phyloP scores from a whole-genome alignment of 768 basidiomycete species.

The Astraeus odoratus region DNA sequence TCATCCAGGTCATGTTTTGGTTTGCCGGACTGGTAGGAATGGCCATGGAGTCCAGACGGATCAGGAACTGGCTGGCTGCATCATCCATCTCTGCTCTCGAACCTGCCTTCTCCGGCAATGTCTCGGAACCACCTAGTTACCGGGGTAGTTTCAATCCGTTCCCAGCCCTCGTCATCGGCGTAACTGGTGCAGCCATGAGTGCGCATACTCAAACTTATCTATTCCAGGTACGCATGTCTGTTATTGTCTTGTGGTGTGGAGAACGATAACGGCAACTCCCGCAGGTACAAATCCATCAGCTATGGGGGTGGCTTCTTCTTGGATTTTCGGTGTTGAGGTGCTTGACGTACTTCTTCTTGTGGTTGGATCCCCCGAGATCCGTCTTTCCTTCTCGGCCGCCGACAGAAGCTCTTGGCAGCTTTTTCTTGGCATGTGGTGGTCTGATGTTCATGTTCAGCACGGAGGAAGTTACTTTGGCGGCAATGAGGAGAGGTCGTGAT shows the following conservation, averaged over 20 bases:
- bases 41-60: conserved; percentile 72
- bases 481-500: conserved; percentile 86
- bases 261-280: not conserved
- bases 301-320: conserved; percentile 87
- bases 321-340: conserved; percentile 75
- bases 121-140: conserved; percentile 69
- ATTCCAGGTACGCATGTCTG: conserved; percentile 78
- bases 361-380: conserved; percentile 77
- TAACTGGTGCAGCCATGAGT: conserved; percentile 90
- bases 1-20: conserved; percentile 78
- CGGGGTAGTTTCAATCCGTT: conserved; percentile 82
- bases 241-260: not conserved
- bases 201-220: conserved; percentile 86
- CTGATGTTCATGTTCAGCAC: conserved; percentile 85
- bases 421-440: conserved; percentile 85
- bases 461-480: conserved; percentile 84
- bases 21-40: conserved; percentile 87
- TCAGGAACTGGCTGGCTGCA: conserved; percentile 69
- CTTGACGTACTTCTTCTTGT: conserved; percentile 92
- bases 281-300: conserved; percentile 79
- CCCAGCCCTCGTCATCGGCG: conserved; percentile 88
- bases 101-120: conserved; percentile 17
- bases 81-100: conserved; percentile 38
- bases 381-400: conserved; percentile 89
- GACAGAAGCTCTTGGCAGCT: conserved; percentile 83